phyloP scores from a whole-genome alignment of 441 rosid genomes.

The Brassica balearica region DNA sequence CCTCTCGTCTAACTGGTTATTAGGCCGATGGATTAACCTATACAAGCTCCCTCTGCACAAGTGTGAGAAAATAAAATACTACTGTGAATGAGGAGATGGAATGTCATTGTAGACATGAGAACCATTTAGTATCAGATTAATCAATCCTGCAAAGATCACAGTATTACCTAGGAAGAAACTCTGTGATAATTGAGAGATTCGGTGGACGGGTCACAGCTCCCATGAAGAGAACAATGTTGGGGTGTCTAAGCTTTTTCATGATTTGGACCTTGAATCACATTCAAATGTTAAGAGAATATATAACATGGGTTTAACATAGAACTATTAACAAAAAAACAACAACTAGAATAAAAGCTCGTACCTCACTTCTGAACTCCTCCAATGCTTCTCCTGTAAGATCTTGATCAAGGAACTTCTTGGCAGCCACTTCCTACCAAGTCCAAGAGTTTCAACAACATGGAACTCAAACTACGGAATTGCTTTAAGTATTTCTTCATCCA shows the following conservation, averaged over 20 bases:
- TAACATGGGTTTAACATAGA: not conserved
- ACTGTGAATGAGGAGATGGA: no score
- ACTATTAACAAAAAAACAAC: not conserved
- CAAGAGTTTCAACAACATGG: constrained; percentile 42
- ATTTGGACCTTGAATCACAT: constrained; percentile 57
- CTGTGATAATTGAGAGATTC: constrained; percentile 76
- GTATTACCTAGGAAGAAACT: constrained; percentile 76
- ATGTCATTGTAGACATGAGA: no score
- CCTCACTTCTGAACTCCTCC: constrained; percentile 82
- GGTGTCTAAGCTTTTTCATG: constrained; percentile 74
- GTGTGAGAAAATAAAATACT: constrained; percentile 1
- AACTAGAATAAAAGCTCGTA: constrained; percentile 36
- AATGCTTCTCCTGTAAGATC: constrained; percentile 68
- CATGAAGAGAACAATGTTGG: constrained; percentile 88
- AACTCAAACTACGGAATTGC: constrained; percentile 32
- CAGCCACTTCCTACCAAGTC: constrained; percentile 74
- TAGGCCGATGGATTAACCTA: constrained; percentile 87
- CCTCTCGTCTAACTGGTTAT: constrained; percentile 92
- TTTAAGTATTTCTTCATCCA: constrained; percentile 26
- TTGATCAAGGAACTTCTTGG: constrained; percentile 79
- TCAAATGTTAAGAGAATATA: no score
- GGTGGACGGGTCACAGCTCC: constrained; percentile 85
- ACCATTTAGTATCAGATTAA: constrained; percentile 12
- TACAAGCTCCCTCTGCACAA: constrained; percentile 98
- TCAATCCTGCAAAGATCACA: constrained; percentile 4